Conservation (phyloP, 257 asterid species). For the Primulina tabacum region DNA sequence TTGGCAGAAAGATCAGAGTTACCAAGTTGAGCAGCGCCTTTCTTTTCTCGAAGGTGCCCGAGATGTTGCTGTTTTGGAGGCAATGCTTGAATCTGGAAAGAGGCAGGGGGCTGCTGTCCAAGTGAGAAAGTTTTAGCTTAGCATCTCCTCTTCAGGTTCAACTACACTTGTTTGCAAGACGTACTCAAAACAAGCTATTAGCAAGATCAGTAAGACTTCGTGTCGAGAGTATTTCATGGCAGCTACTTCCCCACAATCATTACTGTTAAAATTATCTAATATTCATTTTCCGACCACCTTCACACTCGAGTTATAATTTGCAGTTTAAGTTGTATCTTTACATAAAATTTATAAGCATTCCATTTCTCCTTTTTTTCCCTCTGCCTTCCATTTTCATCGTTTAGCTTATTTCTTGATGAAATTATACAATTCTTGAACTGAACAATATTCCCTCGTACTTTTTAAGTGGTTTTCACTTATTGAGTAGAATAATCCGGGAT, state of each 20-base stretch:
- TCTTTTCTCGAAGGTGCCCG: conserved; percentile 76
- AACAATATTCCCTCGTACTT: too few relatives aligned
- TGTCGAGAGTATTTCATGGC: background rate
- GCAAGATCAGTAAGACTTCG: too few relatives aligned
- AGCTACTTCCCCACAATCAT: background rate
- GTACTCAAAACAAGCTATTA: background rate
- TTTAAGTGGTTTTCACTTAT: too few relatives aligned
- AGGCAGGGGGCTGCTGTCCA: conserved; percentile 57
- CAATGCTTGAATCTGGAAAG: conserved; percentile 90
- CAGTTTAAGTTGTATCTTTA: background rate
- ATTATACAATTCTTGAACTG: background rate
- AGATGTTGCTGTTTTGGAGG: conserved; percentile 81
- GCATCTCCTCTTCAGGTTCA: conserved; percentile 21
- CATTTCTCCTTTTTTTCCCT: background rate
- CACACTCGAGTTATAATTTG: background rate
- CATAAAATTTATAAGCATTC: background rate
- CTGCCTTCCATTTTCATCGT: background rate
- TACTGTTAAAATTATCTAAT: background rate
- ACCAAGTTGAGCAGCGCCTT: conserved; percentile 60
- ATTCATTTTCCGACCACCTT: background rate
- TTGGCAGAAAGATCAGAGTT: conserved; percentile 52
- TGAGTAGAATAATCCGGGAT: too few relatives aligned
- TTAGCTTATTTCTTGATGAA: background rate
- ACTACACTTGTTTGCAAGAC: conserved; percentile 1
- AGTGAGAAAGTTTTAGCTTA: conserved; percentile 51